Percentiles rank a stretch among this genome's conserved stretches.
These are phyloP conservation scores for Iris pallida DNA, from an alignment of 116 monocot species.

Conservation along the genomic window DNA sequence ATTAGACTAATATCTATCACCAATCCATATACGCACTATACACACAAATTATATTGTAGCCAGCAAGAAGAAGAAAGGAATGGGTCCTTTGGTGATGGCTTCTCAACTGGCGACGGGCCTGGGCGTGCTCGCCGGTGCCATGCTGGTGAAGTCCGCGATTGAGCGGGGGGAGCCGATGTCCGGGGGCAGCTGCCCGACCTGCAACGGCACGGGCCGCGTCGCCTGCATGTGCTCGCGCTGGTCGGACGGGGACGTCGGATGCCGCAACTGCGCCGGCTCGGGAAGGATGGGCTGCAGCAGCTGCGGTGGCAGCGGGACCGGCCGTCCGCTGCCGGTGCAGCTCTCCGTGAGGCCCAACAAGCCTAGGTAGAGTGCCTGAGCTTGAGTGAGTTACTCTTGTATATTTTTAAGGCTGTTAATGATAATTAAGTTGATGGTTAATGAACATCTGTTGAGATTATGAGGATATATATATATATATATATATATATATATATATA, in stretches of 20 bases:
- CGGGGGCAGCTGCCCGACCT: slow-evolving; percentile 46
- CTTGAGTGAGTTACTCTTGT: not conserved
- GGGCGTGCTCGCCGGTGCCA: slow-evolving; percentile 72
- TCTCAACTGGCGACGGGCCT: slow-evolving; percentile 64
- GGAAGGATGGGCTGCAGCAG: slow-evolving; percentile 72
- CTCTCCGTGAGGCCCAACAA: slow-evolving; percentile 27
- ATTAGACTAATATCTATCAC: not conserved
- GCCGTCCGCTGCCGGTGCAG: slow-evolving; percentile 55
- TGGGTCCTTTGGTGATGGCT: slow-evolving; percentile 67
- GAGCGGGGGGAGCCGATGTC: slow-evolving; percentile 31
- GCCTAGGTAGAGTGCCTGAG: not conserved
- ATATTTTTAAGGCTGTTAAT: no score
- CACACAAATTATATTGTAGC: not conserved
- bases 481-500: no score
- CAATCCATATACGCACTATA: no score
- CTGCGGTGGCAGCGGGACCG: slow-evolving; percentile 82
- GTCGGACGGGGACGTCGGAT: slow-evolving; percentile 89
- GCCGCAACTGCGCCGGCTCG: slow-evolving; percentile 74
- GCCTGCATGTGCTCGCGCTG: slow-evolving; percentile 75
- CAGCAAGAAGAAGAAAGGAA: slow-evolving; percentile 5
- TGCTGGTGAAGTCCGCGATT: slow-evolving; percentile 54
- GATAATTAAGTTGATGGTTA: no score
- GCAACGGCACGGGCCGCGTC: slow-evolving; percentile 78
- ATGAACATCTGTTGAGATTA: no score
- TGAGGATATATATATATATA: no score